Percentiles rank a stretch among this genome's conserved stretches.
These are phyloP conservation scores for Coemansia sp. DNA, from an alignment of 192 early-diverging fungal species.

Conservation along the genomic window DNA sequence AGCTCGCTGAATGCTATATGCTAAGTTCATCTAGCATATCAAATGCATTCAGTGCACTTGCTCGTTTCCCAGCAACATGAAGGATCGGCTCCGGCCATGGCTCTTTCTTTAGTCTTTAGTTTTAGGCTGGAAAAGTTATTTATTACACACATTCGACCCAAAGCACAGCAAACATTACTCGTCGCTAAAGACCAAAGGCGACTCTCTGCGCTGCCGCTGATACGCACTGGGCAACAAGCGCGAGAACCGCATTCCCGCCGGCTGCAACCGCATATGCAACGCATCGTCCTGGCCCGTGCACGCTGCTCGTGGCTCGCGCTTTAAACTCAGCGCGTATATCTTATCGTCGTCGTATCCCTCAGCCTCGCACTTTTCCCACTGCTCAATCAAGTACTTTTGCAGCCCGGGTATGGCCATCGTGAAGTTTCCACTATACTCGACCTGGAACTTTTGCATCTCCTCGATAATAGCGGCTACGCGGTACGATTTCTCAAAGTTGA, in stretches of 20 bases:
- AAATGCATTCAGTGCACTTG: too few species aligned
- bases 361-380: slow-evolving; percentile 36
- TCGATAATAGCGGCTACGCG: slow-evolving; percentile 61
- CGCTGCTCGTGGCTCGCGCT: slow-evolving; percentile 34
- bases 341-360: slow-evolving; percentile 50
- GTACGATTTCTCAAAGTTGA: slow-evolving; percentile 83
- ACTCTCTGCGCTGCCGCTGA: slow-evolving; percentile 6
- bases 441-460: slow-evolving; percentile 76
- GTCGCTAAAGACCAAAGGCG: not conserved
- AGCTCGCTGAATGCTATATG: too few species aligned
- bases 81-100: too few species aligned
- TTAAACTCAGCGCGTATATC: slow-evolving; percentile 44
- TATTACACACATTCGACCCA: too few species aligned
- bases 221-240: slow-evolving; percentile 19
- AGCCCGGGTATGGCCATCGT: slow-evolving; percentile 52
- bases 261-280: slow-evolving; percentile 1
- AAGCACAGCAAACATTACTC: not conserved
- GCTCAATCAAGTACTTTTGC: slow-evolving; percentile 51
- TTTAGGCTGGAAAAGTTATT: too few species aligned
- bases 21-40: too few species aligned
- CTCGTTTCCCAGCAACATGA: too few species aligned
- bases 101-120: too few species aligned
- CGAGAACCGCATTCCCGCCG: slow-evolving; percentile 11
- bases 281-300: not conserved
- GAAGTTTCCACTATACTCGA: slow-evolving; percentile 63